Base-by-base conservation (phyloP, 2,329 filamentous ascomycete species). In the Westerdykella ornata region DNA sequence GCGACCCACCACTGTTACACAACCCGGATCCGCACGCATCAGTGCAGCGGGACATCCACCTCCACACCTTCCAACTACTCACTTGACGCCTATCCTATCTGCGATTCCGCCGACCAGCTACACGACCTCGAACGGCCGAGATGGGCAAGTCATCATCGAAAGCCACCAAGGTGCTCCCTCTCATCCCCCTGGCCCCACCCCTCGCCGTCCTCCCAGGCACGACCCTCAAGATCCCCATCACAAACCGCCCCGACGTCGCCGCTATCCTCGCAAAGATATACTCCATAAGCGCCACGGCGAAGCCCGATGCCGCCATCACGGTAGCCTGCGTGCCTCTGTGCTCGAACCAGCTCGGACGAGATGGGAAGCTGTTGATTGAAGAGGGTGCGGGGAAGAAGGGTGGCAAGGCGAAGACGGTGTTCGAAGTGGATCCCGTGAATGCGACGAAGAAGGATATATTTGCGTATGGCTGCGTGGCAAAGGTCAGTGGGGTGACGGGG, bases 301-400 rank as follows among this genome's bases (percentile, higher is more conserved):
- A 81, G 56, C 78, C 72, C 2, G 73, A 82, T 51, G 77, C 80
- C 19, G 74, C 80, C 52, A 80, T 95, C 53, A 82, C 85, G 7
- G 82, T 97, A 51, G 88, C 85, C 39, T 97, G 90, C 65, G 81
- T 97, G 41, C 92, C 92, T 15, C 73, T 96, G 45, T 82, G 75
- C 49, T 92, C 87, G 37, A 82, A 83, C 3, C 76, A 82, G 17
- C 74, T 95, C 18, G 53, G 56, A 15, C 74, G 76, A 19, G 81
- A 87, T 57, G 88, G 88, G 34, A 82, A 89, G 65, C 77, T 81
- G 43, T 73, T 94, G 50, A 77, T 94, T 41, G 78, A 84, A 40
- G 75, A 81, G 58, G 77, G 75, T 30, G 76, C 69, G 72, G 48
- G 64, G 63, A 38, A 57, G 52, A 32, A 72, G 75, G 49, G 65